Evolutionary conservation across 2,329 filamentous ascomycete species (phyloP).

Genomic region (Zarea fungicola): DNA sequence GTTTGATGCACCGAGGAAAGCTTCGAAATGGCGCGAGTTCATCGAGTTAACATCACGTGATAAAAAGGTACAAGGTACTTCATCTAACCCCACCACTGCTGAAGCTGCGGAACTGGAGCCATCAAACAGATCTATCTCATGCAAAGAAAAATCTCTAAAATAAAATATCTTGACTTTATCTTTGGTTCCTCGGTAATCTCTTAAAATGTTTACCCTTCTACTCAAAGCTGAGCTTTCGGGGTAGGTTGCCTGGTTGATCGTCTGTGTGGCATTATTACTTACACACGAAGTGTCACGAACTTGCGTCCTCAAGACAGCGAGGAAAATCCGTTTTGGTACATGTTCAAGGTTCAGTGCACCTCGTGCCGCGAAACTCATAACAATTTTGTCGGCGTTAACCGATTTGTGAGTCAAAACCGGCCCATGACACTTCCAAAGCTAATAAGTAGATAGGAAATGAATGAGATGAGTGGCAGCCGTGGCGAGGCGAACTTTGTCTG

Average conservation of each 20-base stretch:
- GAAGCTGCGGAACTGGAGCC: neutral
- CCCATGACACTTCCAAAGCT: neutral
- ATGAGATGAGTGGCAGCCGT: conserved; percentile 86
- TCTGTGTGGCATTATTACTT: neutral
- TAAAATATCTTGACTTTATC: no score
- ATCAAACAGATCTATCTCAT: neutral
- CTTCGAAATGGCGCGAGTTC: conserved; percentile 6
- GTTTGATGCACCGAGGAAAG: conserved; percentile 5
- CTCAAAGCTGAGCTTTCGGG: conserved; percentile 65
- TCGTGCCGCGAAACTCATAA: conserved; percentile 88
- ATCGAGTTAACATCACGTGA: neutral
- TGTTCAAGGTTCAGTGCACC: conserved; percentile 97
- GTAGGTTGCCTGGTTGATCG: conserved; percentile 36
- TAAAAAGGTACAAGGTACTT: neutral
- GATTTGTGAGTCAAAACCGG: conserved; percentile 61
- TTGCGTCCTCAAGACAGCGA: conserved; percentile 78
- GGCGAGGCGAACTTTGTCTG: conserved; percentile 99
- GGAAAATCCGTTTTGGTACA: conserved; percentile 88
- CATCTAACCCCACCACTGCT: neutral
- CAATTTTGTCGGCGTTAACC: conserved; percentile 80
- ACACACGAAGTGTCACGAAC: conserved; percentile 68
- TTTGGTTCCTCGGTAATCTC: no score
- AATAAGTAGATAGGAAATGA: conserved; percentile 60
- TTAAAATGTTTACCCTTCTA: conserved; percentile 58
- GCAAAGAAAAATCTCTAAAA: neutral